These are phyloP conservation scores for Artemisia annua DNA, from an alignment of 129 eudicot genomes.

Conservation along the genomic window DNA sequence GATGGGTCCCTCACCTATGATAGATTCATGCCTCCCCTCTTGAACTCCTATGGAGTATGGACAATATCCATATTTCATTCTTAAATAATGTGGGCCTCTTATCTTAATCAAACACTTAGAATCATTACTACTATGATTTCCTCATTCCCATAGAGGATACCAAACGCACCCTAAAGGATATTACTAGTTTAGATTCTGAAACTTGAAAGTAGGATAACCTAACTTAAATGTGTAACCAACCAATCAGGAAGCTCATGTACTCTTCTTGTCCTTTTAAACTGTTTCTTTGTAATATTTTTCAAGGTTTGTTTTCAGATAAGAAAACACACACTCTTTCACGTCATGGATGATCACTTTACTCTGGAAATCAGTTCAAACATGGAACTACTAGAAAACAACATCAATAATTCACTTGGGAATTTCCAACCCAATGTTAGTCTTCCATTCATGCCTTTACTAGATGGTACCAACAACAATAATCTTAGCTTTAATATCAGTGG, in stretches of 20 bases:
- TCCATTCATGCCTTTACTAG: constrained; percentile 32
- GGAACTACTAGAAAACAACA: constrained; percentile 47
- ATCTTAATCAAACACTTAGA: too few relatives aligned
- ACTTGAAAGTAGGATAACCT: constrained; percentile 30
- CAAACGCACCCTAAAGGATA: too few relatives aligned
- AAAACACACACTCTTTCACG: constrained; percentile 26
- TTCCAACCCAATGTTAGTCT: constrained; percentile 35
- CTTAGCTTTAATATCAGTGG: constrained; percentile 20
- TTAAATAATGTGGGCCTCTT: too few relatives aligned
- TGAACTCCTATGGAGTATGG: too few relatives aligned
- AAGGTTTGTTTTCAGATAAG: constrained; percentile 6
- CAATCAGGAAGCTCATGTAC: constrained; percentile 18
- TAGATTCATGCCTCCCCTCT: too few relatives aligned
- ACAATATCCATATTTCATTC: too few relatives aligned
- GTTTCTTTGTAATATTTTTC: constrained; percentile 23
- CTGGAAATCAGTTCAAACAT: constrained; percentile 38
- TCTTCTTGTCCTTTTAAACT: constrained; percentile 21
- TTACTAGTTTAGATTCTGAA: neutral
- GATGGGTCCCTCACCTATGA: too few relatives aligned
- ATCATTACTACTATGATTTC: too few relatives aligned
- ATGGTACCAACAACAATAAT: constrained; percentile 16
- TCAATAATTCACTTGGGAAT: constrained; percentile 35
- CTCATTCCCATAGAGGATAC: too few relatives aligned
- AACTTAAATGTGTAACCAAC: constrained; percentile 19
- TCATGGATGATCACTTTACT: constrained; percentile 42